These are phyloP conservation scores for Solanum paucissectum DNA, from an alignment of 257 asterid species.

Conservation along the genomic window DNA sequence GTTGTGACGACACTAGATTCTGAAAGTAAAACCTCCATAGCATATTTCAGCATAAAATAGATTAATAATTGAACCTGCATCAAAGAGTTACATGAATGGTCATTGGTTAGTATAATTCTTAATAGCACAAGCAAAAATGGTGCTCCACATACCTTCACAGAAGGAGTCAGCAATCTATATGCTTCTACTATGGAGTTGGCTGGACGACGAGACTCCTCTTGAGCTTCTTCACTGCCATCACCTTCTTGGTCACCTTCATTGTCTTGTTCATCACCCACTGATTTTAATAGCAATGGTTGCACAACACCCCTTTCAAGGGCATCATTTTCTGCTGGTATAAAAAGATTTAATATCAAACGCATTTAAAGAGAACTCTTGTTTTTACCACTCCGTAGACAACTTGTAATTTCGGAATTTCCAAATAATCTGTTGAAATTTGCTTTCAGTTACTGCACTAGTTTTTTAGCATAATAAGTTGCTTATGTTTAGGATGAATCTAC, in stretches of 20 bases:
- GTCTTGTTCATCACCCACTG: slow-evolving; percentile 22
- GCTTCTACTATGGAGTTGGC: slow-evolving; percentile 78
- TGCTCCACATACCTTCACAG: slow-evolving; percentile 60
- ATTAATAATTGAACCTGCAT: slow-evolving; percentile 92
- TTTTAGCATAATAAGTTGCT: not conserved
- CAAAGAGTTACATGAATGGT: not conserved
- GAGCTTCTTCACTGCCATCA: slow-evolving; percentile 81
- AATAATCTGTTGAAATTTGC: not conserved
- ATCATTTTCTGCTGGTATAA: slow-evolving; percentile 11
- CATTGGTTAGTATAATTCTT: not conserved
- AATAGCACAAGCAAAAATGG: not conserved
- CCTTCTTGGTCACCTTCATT: slow-evolving; percentile 51
- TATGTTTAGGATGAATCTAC: not conserved
- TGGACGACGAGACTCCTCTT: slow-evolving; percentile 62
- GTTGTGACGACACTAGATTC: slow-evolving; percentile 91
- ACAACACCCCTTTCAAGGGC: slow-evolving; percentile 74
- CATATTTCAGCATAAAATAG: slow-evolving; percentile 96
- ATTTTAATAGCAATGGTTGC: slow-evolving; percentile 54
- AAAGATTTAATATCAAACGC: not conserved
- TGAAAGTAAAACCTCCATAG: slow-evolving; percentile 88
- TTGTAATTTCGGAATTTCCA: not conserved
- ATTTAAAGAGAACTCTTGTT: not conserved
- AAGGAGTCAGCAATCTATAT: slow-evolving; percentile 86
- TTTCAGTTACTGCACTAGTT: not conserved
- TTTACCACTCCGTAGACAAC: not conserved